Evolutionary conservation across 495 filamentous ascomycete species (phyloP), one percentile per base, ranked within the genome.

Genomic region (Xylaria cubensis): DNA sequence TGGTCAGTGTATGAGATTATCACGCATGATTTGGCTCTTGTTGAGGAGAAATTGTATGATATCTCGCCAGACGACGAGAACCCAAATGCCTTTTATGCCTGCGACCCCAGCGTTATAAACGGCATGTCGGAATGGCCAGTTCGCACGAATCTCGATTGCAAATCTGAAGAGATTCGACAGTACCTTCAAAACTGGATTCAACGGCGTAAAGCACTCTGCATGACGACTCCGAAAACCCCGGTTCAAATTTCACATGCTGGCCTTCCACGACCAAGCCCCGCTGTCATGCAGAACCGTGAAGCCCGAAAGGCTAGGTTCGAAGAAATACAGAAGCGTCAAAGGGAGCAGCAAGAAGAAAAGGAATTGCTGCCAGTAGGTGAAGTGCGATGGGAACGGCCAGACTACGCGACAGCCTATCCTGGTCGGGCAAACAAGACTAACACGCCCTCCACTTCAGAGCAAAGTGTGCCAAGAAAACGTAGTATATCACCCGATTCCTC

Each of bases 261-360:
- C n/a, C n/a, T 15, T 26, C 51, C 51, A 12, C 9, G 13, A 55
- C 21, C 51, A 55, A 55, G 21, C 10, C 4, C 21, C 21, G 51
- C 51, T 26, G 21, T 55, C 3, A 55, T 26, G 51, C 51, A 55
- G 51, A 17, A 55, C 21, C 51, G 51, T 55, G 10, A 26, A 26
- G 21, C 4, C 3, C 51, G 21, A n/a, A 55, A 12, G 24, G 21
- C 10, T 3, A 55, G 10, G 12, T 55, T 55, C 26, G 21, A 55
- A 55, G 51, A 55, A 55, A 55, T 55, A 26, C 51, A 55, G 51
- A 55, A 55, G 51, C 51, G 3, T 29, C 51, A 55, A 55, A 55
- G 24, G 21, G 51, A 55, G 51, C 51, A 55, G 15, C 51, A 55
- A 51, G 51, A 29, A 29, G 24, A 55, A 29, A 55, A 55, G 15